These are phyloP conservation scores for Apiotrichum porosum DNA, from an alignment of 1,284 basidiomycete genomes.

Conservation along the genomic window DNA sequence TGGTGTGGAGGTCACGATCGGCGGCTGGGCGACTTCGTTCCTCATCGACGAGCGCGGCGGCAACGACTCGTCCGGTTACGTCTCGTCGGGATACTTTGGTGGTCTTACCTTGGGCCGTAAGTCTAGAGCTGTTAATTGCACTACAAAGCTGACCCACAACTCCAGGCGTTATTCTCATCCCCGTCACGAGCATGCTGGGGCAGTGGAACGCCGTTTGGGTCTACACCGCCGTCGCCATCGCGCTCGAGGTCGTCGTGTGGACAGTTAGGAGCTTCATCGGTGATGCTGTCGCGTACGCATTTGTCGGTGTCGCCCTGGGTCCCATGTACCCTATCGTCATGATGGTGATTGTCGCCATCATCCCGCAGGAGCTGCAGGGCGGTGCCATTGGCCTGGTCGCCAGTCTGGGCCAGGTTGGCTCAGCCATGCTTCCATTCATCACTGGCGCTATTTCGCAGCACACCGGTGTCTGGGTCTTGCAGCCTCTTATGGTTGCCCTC, in stretches of 20 bases:
- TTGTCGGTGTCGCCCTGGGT: conserved; percentile 53
- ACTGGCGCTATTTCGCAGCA: conserved; percentile 35
- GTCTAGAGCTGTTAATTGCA: no score
- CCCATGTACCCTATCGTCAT: conserved; percentile 64
- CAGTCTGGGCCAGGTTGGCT: conserved; percentile 60
- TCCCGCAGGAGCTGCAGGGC: conserved; percentile 61
- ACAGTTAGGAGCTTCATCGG: conserved; percentile 58
- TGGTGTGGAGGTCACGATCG: conserved; percentile 40
- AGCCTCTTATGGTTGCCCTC: conserved; percentile 39
- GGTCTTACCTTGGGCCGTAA: conserved; percentile 41
- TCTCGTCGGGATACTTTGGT: conserved; percentile 43
- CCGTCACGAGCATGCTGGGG: conserved; percentile 39
- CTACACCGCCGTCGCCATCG: conserved; percentile 35
- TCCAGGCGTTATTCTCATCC: conserved; percentile 40
- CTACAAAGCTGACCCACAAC: no score
- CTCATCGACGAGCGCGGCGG: conserved; percentile 38
- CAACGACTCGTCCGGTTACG: conserved; percentile 35
- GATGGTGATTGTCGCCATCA: conserved; percentile 45
- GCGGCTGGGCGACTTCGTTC: conserved; percentile 44
- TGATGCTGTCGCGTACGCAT: conserved; percentile 58
- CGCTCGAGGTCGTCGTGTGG: conserved; percentile 61
- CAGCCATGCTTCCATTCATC: conserved; percentile 61
- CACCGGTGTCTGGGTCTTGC: conserved; percentile 42
- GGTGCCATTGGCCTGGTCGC: conserved; percentile 60
- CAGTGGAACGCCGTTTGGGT: conserved; percentile 33